phyloP scores from a whole-genome alignment of 176 grass and related monocot genomes.

The Avena eriantha region DNA sequence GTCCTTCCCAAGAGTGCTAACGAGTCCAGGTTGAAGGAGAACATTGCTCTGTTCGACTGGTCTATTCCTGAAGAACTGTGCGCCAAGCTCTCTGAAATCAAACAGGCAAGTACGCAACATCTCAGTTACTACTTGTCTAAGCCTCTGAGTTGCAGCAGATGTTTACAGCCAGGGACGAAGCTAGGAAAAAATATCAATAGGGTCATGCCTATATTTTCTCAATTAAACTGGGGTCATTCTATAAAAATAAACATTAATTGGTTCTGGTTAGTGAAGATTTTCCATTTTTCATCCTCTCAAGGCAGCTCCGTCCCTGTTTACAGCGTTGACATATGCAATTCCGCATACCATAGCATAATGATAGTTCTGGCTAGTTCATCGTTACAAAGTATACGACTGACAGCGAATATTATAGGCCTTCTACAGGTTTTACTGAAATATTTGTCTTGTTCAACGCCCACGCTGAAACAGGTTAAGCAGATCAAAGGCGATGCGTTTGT shows the following conservation, averaged over 20 bases:
- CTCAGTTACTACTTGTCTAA: background rate
- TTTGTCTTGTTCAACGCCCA: slow-evolving; percentile 12
- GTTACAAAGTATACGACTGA: background rate
- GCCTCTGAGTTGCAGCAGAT: background rate
- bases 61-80: slow-evolving; percentile 70
- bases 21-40: slow-evolving; percentile 71
- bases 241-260: no score
- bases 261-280: no score
- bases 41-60: slow-evolving; percentile 67
- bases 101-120: slow-evolving; percentile 52
- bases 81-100: slow-evolving; percentile 56
- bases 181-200: no score
- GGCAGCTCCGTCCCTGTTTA: no score
- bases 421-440: background rate
- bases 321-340: background rate
- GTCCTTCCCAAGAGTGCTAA: slow-evolving; percentile 72
- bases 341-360: background rate
- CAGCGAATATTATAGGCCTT: background rate
- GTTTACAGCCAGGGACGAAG: background rate
- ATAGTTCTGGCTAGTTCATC: background rate
- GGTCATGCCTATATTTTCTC: no score
- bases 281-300: no score
- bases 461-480: slow-evolving; percentile 47
- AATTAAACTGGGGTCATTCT: no score
- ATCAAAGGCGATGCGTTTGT: slow-evolving; percentile 53